Base-by-base conservation (phyloP, 139 green algal genomes). In the Chlamydomonas sp. region DNA sequence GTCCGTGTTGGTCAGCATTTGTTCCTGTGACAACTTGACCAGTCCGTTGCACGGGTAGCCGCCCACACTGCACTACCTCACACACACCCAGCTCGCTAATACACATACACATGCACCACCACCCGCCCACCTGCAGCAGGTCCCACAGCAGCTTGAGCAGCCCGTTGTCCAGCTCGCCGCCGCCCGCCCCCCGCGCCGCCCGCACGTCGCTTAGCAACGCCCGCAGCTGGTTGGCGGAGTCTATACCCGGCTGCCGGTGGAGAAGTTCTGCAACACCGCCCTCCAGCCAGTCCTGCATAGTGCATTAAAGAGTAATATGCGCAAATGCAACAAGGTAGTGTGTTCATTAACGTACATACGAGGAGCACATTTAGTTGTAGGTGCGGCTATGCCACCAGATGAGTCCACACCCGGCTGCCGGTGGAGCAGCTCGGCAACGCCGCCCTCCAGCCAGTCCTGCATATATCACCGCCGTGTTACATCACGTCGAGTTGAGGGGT, bases 371-470 rank as follows among this genome's bases (percentile, higher is more conserved):
- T 49, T 49, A 49, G 31, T 49, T 49, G 31, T 49, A 49, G 31
- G 31, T 49, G 31, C 31, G 31, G 31, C 31, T 49, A 49, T 49
- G 31, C 31, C 31, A 49, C 31, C 31, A 49, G 31, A 49, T 49
- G 61, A 63, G 60, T 57, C 82, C 82, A 79, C 82, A 10, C 82
- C 69, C 3, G n/a, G 14, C 16, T 69, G 60, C 49, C 79, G 73
- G 66, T 90, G 86, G 73, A 96, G 81, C 76, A 97, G 80, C 80
- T 92, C 86, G 7, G 90, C 93, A 6, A 93, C 91, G 64, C 95
- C 90, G 67, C 93, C 87, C 92, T 97, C 95, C 69, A 93, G 74
- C 95, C 95, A 97, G 79, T 92, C 91, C 8, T 5, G 31, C 31
- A 49, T 49, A 49, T 49, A 49, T 49, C 31, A 49, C 31, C 31